Evolutionary conservation across 139 green algal genomes (phyloP), one percentile per base, ranked within the genome.

Genomic region (Choricystis sp.): DNA sequence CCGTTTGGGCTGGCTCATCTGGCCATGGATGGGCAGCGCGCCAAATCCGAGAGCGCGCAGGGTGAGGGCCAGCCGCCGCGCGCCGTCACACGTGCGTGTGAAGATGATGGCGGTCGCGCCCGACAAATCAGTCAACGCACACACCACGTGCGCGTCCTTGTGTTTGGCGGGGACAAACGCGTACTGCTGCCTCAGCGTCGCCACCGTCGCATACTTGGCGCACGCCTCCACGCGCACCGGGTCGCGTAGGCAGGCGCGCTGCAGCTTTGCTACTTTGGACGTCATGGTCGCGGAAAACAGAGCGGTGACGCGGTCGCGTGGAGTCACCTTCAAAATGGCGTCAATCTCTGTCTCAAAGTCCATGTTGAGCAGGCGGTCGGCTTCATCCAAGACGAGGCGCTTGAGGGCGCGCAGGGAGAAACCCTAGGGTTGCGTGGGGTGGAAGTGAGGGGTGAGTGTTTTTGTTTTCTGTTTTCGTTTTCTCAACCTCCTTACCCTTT

Each of bases 311-410:
- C 90, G 76, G 25, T 94, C 86, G 27, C 77, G 69, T 16, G 84
- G 84, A 3, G 86, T 71, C 64, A 83, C 86, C 71, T 95, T 96
- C 16, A 99, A 76, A 60, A 99, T 95, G 72, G 96, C 83, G 71
- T 99, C 91, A 52, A 99, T 97, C 70, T 99, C 94, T 74, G 89
- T 67, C 76, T 99, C 94, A 83, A 99, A 99, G 76, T 99, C 94
- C 88, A 99, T 95, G 81, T 98, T 96, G 29, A 99, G 80, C 65
- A 99, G 83, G 64, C 95, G 85, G 77, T 99, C 94, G 1, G 94
- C 94, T 79, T 99, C 94, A 64, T 99, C 94, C 58, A 99, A 76
- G 56, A 96, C 84, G 66, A 97, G 70, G 73, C 94, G 83, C 73
- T 86, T 87, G 29, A 98, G 66, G 16, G 57, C 56, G 61, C 85